A percentile compares a stretch with the other conserved stretches of the same genome.
These are phyloP conservation scores for Chlorokybus atmophyticus DNA, from an alignment of 139 green algal genomes.

Conservation along the genomic window DNA sequence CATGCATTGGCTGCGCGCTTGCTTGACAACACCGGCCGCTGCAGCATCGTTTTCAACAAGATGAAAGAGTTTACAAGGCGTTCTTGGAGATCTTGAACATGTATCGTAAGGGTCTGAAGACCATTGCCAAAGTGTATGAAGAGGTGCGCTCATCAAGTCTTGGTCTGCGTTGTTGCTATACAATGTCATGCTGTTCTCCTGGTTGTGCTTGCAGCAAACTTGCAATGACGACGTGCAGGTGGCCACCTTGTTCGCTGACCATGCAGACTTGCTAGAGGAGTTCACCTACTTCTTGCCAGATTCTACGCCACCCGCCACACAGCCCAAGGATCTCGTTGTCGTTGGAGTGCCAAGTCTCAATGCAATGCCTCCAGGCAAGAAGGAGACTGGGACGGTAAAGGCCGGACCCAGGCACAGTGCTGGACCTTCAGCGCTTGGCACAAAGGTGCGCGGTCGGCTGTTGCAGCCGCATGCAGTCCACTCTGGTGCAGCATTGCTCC, in stretches of 20 bases:
- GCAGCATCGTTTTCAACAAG: constrained; percentile 69
- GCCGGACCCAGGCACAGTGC: no score
- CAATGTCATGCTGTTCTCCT: no score
- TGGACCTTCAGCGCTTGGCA: no score
- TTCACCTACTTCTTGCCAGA: constrained; percentile 98
- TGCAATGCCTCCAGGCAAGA: no score
- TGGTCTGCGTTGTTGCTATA: no score
- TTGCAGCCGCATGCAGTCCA: no score
- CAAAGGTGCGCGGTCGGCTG: no score
- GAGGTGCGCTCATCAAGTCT: constrained; percentile 43
- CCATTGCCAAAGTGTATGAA: constrained; percentile 87
- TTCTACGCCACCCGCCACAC: constrained; percentile 38
- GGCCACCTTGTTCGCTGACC: constrained; percentile 75
- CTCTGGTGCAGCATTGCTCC: no score
- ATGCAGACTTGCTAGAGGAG: constrained; percentile 88
- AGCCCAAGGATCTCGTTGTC: no score
- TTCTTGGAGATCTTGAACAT: constrained; percentile 99
- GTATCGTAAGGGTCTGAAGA: constrained; percentile 96
- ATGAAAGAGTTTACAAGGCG: constrained; percentile 97
- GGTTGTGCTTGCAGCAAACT: neutral
- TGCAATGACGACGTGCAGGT: constrained; percentile 42
- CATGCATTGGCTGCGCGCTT: no score
- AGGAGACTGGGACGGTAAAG: no score
- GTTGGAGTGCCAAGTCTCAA: no score
- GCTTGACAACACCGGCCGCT: neutral